Conservation (phyloP, 1,139 yeast genomes). For the Nakaseomyces uthaithaninus region DNA sequence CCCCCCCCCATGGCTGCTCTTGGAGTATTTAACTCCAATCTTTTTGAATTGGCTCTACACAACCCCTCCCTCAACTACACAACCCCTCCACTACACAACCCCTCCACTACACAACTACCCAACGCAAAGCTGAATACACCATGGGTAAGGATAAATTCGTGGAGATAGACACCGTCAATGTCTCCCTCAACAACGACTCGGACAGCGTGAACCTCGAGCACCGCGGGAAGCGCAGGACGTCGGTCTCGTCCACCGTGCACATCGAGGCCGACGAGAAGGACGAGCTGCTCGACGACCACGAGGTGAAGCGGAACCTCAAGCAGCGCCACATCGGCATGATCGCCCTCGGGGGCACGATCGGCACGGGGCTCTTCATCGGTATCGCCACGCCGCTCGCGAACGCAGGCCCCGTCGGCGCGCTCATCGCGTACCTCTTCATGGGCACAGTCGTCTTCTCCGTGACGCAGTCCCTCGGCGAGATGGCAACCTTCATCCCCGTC, state of each 20-base stretch:
- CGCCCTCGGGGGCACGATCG: constrained; percentile 62
- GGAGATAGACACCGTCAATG: neutral
- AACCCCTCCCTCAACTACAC: no score
- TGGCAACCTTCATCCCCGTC: constrained; percentile 66
- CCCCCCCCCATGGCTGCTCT: no score
- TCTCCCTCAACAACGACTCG: neutral
- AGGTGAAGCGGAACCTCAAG: constrained; percentile 43
- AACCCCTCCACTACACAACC: no score
- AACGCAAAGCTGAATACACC: no score
- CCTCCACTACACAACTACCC: no score
- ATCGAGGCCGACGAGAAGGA: constrained; percentile 6
- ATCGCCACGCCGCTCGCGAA: constrained; percentile 45
- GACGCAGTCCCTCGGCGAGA: constrained; percentile 65
- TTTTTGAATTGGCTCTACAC: no score
- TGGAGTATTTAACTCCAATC: no score
- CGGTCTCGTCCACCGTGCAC: constrained; percentile 3
- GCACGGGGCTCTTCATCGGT: constrained; percentile 57
- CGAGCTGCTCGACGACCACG: constrained; percentile 18
- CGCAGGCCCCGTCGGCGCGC: constrained; percentile 68
- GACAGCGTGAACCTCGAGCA: neutral
- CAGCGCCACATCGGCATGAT: constrained; percentile 59
- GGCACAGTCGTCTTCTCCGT: constrained; percentile 58
- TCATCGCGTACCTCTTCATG: constrained; percentile 58
- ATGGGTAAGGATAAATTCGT: neutral
- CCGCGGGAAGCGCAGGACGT: neutral